Evolutionary conservation across 2,329 filamentous ascomycete species (phyloP).

Genomic region (Trichoderma lentiforme): DNA sequence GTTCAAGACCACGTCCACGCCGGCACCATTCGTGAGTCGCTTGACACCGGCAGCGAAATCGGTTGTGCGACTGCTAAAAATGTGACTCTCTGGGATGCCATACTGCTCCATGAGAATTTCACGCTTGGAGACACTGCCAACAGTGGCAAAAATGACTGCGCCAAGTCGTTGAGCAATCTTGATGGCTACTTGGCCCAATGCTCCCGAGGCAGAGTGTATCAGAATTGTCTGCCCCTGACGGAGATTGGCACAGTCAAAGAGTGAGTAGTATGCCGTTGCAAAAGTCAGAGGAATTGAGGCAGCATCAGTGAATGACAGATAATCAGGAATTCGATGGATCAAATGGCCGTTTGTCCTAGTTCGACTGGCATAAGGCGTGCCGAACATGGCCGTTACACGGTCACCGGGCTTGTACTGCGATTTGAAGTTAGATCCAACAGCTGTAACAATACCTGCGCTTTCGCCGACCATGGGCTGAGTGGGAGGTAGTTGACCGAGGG

Average conservation of each 20-base stretch:
- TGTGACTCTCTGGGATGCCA: neutral
- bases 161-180: conserved; percentile 29
- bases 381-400: conserved; percentile 1
- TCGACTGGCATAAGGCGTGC: conserved; percentile 9
- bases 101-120: neutral
- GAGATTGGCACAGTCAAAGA: conserved; percentile 24
- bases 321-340: neutral
- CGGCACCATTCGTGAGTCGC: conserved; percentile 15
- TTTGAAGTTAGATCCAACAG: conserved; percentile 29
- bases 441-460: conserved; percentile 31
- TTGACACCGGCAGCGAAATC: neutral
- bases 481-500: conserved; percentile 32
- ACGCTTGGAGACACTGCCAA: neutral
- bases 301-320: neutral
- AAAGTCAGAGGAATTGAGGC: conserved; percentile 10
- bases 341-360: neutral
- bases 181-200: conserved; percentile 36
- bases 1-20: conserved; percentile 35
- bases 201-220: conserved; percentile 26
- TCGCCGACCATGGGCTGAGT: conserved; percentile 32
- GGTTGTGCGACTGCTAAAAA: conserved; percentile 6
- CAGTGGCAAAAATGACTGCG: neutral
- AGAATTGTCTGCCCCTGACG: conserved; percentile 23
- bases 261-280: conserved; percentile 23
- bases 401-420: conserved; percentile 23